Base-by-base conservation (phyloP, 768 basidiomycete genomes). In the Leccinum disarticulatum region DNA sequence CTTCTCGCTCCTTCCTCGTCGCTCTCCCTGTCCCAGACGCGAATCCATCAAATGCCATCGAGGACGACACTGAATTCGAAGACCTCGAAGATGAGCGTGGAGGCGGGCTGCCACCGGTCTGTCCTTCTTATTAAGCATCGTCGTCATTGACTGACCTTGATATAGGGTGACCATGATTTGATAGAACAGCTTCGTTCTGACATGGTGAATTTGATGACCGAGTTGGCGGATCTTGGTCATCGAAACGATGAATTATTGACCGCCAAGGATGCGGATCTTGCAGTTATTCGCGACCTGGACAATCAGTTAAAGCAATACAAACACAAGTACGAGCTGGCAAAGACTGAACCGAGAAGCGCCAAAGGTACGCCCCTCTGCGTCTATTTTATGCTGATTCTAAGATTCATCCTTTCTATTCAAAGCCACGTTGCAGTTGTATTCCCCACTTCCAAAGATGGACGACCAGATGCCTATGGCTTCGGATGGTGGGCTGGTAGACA, bases 391-490 rank as follows among this genome's bases (percentile, higher is more conserved):
- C 43, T 53, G 3, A 65, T 54, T 54, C 53, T 48, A 41, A 60
- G 3, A 8, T 31, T 25, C 25, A 41, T 52, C 35, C 4, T 59
- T 46, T 58, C 57, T n/a, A 3, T 48, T 30, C 19, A 25, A 68
- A 98, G 96, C 90, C 3, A 98, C 96, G 5, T 98, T 95, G 2
- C 93, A 95, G 67, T 79, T 98, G 51, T 95, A 91, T 75, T 78
- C 91, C 6, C 90, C 87, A 74, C 76, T 84, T 31, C 91, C 90
- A 10, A 93, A 89, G 71, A 82, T 88, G 64, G 81, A 86, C 64
- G 94, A 98, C 69, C 92, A 93, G 64, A 80, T 98, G 46, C 97
- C 96, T 3, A 84, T 94, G 55, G 86, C 93, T 11, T 71, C 85
- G 1, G 91, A 94, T 55, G 97, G 97, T 19, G 94, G 90, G 17